Evolutionary conservation across 2,329 filamentous ascomycete genomes (phyloP), one percentile per base, ranked within the genome.

Genomic region (Aspergillus intermedius): DNA sequence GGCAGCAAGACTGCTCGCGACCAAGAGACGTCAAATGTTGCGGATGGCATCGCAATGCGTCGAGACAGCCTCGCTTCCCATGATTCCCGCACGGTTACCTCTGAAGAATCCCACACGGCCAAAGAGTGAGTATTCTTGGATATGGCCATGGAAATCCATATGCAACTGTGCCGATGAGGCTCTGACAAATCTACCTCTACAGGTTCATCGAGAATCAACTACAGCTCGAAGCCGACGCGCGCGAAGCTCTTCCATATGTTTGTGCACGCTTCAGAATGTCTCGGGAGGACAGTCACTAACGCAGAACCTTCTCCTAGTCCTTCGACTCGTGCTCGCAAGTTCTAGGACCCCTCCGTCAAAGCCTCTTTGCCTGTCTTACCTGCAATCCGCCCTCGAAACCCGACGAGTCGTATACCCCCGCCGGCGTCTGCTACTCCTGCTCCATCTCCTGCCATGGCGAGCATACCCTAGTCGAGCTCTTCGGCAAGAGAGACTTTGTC

Each of bases 401-500:
- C 1, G 74, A 79, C 40, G 82, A 84, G 44, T 74, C 83, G 1
- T 87, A 86, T 66, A 80, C 75, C 6, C 77, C 86, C 5, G 93
- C 91, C 3, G 93, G 88, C 22, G 82, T 98, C 49, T 98, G 93
- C 76, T 98, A 98, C 63, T 88, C 91, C 19, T 98, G 93, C 73
- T 96, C 91, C 5, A 89, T 98, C 50, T 87, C 91, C 59, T 98
- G 93, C 66, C 93, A 98, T 63, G 91, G 93, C 57, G 91, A 97
- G 63, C 93, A 98, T 66, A 87, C 80, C 1, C 82, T 98, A 22
- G 93, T 97, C 44, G 93, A 98, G 71, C 86, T 98, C 17, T 98
- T 98, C 73, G 86, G 82, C 65, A 97, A 96, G 74, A 84, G 94
- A 62, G 85, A 95, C 70, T 97, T 98, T 62, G 88, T 88, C 37